Evolutionary conservation across 2,329 filamentous ascomycete genomes (phyloP).

Genomic region (Aspergillus sp.): DNA sequence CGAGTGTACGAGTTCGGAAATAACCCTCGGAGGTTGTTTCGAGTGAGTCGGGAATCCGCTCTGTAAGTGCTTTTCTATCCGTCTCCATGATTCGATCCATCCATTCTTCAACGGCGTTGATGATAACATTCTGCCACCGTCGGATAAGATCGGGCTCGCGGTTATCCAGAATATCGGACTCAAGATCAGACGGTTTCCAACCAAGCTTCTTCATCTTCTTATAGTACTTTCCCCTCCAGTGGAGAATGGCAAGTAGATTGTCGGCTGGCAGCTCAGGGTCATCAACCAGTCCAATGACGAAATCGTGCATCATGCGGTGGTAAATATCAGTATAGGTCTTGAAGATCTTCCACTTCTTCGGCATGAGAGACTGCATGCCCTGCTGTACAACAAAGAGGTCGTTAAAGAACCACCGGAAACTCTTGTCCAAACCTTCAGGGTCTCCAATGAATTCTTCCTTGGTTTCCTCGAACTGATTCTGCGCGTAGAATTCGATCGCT

Average conservation of each 20-base stretch:
- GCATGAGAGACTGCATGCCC: slow-evolving; percentile 88
- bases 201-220: slow-evolving; percentile 91
- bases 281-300: slow-evolving; percentile 78
- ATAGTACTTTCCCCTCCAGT: slow-evolving; percentile 96
- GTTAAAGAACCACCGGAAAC: slow-evolving; percentile 95
- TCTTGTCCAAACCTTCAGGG: slow-evolving; percentile 79
- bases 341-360: slow-evolving; percentile 95
- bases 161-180: slow-evolving; percentile 85
- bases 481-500: slow-evolving; percentile 71
- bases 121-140: slow-evolving; percentile 92
- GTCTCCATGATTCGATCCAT: slow-evolving; percentile 87
- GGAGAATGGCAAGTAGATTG: slow-evolving; percentile 86
- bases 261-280: slow-evolving; percentile 80
- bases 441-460: slow-evolving; percentile 79
- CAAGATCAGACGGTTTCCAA: slow-evolving; percentile 71
- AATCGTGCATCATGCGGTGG: slow-evolving; percentile 93
- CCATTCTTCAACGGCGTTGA: slow-evolving; percentile 95
- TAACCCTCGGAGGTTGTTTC: slow-evolving; percentile 87
- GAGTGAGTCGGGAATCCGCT: slow-evolving; percentile 75
- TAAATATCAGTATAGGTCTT: slow-evolving; percentile 88
- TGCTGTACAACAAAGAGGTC: slow-evolving; percentile 92
- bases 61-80: slow-evolving; percentile 77
- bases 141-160: slow-evolving; percentile 86
- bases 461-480: slow-evolving; percentile 70
- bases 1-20: slow-evolving; percentile 86